Evolutionary conservation across 106 monocot species (phyloP), one percentile per base, ranked within the genome.

Genomic region (Ottelia alismoides): DNA sequence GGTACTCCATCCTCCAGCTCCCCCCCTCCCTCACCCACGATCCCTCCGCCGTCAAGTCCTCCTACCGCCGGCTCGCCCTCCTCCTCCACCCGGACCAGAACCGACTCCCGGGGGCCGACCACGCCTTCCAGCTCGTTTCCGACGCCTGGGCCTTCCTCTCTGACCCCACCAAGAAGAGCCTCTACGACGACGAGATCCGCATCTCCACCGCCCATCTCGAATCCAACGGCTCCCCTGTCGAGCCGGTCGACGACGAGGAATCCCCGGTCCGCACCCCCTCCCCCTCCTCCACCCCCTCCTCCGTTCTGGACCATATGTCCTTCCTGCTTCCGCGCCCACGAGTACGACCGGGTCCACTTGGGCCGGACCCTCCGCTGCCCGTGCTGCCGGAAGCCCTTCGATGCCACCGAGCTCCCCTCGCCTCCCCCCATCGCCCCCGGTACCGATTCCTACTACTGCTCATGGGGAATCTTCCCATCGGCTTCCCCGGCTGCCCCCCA

Each of bases 391-490:
- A 6, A 16, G 40, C 40, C 6, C 6, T 43, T 43, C 40, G 40
- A 7, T 6, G 40, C 40, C 10, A 16, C 40, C 10, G 71, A 51
- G 58, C 25, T 84, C 31, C 17, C 46, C 2, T 52, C 47, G 35
- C 56, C 65, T 20, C 84, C 84, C 2, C 72, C 72, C 5, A 46
- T 72, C 28, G 84, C 78, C 17, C 78, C 78, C 1, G 78, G 75
- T 5, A 65, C 78, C 2, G 75, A 78, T 31, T 61, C 60, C 58
- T 84, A 84, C 31, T 84, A 68, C 60, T 84, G 84, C 57, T 60
- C 65, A 0, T 84, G 84, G 84, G 84, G 78, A 0, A 75, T 75
- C 55, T 78, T 72, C 84, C 84, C 2, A 40, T 84, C 3, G 84
- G 85, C 20, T 71, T 7, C 16, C 16, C 40, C 40, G 40, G 16